phyloP scores from a whole-genome alignment of 2,329 filamentous ascomycete species.

The Trichoderma oligosporum region DNA sequence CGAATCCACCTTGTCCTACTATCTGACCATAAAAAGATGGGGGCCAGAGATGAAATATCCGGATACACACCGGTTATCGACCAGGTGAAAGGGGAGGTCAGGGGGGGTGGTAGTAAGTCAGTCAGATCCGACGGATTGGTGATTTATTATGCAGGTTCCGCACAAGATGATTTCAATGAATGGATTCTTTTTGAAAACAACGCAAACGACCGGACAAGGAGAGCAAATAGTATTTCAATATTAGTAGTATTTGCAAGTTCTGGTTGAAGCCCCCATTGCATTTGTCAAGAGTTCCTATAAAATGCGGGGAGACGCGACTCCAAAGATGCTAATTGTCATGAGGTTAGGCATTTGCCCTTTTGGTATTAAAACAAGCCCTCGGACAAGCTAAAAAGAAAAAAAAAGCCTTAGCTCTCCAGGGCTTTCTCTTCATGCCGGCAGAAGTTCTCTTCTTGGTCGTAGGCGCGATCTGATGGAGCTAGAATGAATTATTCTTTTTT shows the following conservation, averaged over 20 bases:
- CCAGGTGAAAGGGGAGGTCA: not conserved
- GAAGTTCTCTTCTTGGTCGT: not conserved
- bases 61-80: not conserved
- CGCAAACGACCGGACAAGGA: not conserved
- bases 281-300: not conserved
- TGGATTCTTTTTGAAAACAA: too few species aligned
- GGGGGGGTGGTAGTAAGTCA: not conserved
- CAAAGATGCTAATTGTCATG: not conserved
- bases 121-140: constrained; percentile 16
- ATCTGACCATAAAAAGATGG: constrained; percentile 7
- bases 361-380: not conserved
- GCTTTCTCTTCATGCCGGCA: constrained; percentile 9
- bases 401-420: not conserved
- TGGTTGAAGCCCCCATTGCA: too few species aligned
- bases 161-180: not conserved
- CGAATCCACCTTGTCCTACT: not conserved
- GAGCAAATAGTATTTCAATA: not conserved
- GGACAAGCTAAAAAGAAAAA: not conserved
- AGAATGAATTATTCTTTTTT: too few species aligned
- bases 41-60: constrained; percentile 6
- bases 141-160: not conserved
- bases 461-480: too few species aligned
- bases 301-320: constrained; percentile 9
- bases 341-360: not conserved
- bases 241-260: not conserved